phyloP scores from a whole-genome alignment of 306 rosid genomes.

The Fagus crenata region DNA sequence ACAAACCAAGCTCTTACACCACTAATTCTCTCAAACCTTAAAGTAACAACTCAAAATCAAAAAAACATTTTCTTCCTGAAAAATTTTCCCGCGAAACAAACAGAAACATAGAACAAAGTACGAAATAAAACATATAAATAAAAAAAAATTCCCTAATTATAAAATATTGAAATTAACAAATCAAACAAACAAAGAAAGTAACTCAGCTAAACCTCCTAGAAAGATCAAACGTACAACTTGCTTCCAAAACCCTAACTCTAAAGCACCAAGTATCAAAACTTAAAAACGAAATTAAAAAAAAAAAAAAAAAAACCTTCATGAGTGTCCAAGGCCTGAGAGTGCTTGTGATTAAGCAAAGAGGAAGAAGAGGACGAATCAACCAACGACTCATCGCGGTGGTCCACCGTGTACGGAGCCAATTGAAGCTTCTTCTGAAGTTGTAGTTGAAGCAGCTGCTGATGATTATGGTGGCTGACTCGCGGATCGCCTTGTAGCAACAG shows the following conservation, averaged over 20 bases:
- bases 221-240: not conserved
- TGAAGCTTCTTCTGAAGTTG: constrained; percentile 12
- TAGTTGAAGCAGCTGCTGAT: not conserved
- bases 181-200: not conserved
- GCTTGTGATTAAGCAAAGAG: constrained; percentile 14
- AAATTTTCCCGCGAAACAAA: not conserved
- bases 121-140: not conserved
- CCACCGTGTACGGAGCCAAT: not conserved
- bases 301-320: constrained; percentile 12
- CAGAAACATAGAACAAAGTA: not conserved
- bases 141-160: not conserved
- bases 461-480: constrained; percentile 9
- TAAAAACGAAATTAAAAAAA: not conserved
- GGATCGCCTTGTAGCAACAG: constrained; percentile 30
- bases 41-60: not conserved
- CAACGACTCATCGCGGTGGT: constrained; percentile 16
- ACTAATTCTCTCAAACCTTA: not conserved
- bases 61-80: not conserved
- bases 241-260: not conserved
- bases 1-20: not conserved
- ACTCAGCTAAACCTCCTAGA: not conserved
- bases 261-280: not conserved
- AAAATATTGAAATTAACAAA: not conserved
- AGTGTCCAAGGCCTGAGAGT: constrained; percentile 28
- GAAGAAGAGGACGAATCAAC: constrained; percentile 7